Conservation (phyloP, 2,329 filamentous ascomycete genomes). For the Diaporthe citrichinensis region DNA sequence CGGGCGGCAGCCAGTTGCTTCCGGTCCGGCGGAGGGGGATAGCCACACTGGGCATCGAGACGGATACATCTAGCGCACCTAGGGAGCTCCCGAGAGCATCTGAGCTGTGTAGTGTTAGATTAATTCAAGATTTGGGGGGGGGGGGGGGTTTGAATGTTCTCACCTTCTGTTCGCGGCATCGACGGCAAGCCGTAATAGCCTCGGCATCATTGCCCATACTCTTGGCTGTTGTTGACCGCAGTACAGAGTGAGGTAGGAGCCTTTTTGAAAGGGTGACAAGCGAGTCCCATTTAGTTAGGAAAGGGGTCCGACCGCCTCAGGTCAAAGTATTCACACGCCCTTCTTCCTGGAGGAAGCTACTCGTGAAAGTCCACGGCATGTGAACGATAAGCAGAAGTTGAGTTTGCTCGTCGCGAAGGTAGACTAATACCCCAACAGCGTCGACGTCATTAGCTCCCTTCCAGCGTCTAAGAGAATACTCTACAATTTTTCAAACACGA, state of each 20-base stretch:
- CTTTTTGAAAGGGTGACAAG: too few species aligned
- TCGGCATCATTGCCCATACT: not conserved
- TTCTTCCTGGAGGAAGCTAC: too few species aligned
- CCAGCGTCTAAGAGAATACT: not conserved
- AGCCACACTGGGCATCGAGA: not conserved
- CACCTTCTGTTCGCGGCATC: conserved; percentile 2
- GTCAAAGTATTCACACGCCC: too few species aligned
- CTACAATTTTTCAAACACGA: not conserved
- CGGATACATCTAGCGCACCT: not conserved
- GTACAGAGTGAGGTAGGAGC: not conserved
- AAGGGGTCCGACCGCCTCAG: too few species aligned
- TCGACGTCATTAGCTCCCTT: not conserved
- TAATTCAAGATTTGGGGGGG: not conserved
- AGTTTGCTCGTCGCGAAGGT: not conserved
- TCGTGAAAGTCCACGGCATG: not conserved
- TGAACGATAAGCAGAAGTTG: not conserved
- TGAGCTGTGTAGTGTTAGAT: not conserved
- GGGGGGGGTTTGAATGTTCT: too few species aligned
- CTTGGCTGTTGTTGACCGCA: not conserved
- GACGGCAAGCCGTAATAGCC: not conserved
- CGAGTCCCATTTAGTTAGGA: too few species aligned
- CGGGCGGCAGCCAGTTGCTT: not conserved
- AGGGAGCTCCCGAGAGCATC: not conserved
- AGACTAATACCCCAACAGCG: not conserved
- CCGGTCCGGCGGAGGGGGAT: not conserved